Base-by-base conservation (phyloP, 352 stramenopile genomes). In the Plasmopara muralis region DNA sequence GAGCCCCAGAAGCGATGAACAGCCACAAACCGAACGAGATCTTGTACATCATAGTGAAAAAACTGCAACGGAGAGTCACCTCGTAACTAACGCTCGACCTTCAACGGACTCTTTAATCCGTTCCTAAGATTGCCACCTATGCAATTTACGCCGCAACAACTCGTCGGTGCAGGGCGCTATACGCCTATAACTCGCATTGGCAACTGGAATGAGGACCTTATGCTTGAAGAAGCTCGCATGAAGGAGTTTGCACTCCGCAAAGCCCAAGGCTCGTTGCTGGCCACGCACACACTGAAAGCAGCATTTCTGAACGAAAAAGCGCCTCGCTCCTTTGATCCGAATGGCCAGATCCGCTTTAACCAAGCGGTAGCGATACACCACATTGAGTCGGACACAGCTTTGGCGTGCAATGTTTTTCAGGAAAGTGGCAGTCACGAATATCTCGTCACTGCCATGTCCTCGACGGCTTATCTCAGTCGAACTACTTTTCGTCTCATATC, bases 91-190 rank as follows among this genome's bases (percentile, higher is more conserved):
- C 31, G 9, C 30, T 9, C 57, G 55, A n/a, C 48, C 20, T 50
- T 40, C 43, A 28, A 30, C n/a, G 5, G 20, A 16, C 16, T 5
- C 6, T 16, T 2, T 29, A 43, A 25, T 12, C 15, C 38, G 10
- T 44, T 35, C 9, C 30, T 12, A 18, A 45, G 40, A 13, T 30
- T 16, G 9, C 16, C 16, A 4, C 43, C 9, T 30, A 95, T 95
- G 85, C 83, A 93, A 60, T 93, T 95, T 62, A 95, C 85, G n/a
- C 85, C 85, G 35, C 85, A 95, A 63, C 85, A 95, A 57, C 81
- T 93, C 47, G 78, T 92, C 12, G 85, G 85, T 25, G 85, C 81
- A 14, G 83, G 83, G 2, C 77, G 83, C 16, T 93, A 93, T 64
- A 79, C 74, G 48, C 75, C 81, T 12, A 67, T 54, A 28, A 95